phyloP scores from a whole-genome alignment of 2,329 filamentous ascomycete species.

The Sporothrix inflata region DNA sequence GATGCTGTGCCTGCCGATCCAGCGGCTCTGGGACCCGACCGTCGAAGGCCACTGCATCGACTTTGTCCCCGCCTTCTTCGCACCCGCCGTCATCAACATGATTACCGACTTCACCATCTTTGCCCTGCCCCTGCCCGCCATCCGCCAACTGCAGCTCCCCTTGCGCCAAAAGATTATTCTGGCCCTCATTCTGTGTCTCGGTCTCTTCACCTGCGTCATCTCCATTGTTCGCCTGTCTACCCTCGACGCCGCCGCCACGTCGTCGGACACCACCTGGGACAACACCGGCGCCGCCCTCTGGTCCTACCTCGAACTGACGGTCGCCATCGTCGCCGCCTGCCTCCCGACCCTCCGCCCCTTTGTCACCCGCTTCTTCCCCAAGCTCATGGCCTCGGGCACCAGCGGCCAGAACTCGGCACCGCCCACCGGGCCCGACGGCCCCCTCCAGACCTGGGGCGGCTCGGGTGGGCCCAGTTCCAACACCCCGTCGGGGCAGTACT shows the following conservation, averaged over 20 bases:
- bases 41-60: slow-evolving; percentile 36
- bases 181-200: not conserved
- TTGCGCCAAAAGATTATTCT: not conserved
- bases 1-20: slow-evolving; percentile 32
- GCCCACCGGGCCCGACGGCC: not conserved
- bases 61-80: slow-evolving; percentile 35
- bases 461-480: not conserved
- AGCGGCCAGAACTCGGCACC: not conserved
- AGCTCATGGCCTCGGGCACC: not conserved
- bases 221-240: slow-evolving; percentile 38
- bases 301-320: slow-evolving; percentile 40
- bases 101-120: slow-evolving; percentile 38
- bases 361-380: slow-evolving; percentile 1
- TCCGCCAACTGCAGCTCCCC: not conserved
- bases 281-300: slow-evolving; percentile 40
- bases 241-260: slow-evolving; percentile 35
- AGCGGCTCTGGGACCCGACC: slow-evolving; percentile 35
- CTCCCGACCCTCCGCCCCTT: slow-evolving; percentile 4
- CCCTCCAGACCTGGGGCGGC: slow-evolving; percentile 15
- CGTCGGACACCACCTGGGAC: slow-evolving; percentile 37
- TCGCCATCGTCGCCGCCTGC: slow-evolving; percentile 34
- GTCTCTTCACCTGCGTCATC: slow-evolving; percentile 38
- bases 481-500: not conserved
- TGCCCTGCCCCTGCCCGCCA: slow-evolving; percentile 33
- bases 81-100: slow-evolving; percentile 37